phyloP scores from a whole-genome alignment of 164 flowering plant species.

The Macadamia tetraphylla region DNA sequence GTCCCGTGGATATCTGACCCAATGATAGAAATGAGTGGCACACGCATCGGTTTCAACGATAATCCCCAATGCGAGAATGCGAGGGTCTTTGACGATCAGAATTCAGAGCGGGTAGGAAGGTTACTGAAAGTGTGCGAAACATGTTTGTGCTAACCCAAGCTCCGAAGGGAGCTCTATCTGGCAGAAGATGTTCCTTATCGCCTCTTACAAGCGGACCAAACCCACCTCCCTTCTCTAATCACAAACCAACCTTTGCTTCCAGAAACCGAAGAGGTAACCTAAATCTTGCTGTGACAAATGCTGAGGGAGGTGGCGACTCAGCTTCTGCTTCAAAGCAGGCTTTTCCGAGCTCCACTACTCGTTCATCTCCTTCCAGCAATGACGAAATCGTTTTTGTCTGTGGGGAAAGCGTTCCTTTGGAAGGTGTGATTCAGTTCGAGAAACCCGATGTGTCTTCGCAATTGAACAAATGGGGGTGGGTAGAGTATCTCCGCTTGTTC shows the following conservation, averaged over 20 bases:
- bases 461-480: conserved; percentile 73
- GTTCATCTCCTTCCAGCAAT: conserved; percentile 13
- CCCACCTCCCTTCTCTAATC: conserved; percentile 28
- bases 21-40: no score
- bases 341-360: conserved; percentile 5
- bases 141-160: conserved; percentile 38
- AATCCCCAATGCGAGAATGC: no score
- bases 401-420: conserved; percentile 61
- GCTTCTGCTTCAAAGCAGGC: conserved; percentile 18
- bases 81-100: no score
- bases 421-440: conserved; percentile 91
- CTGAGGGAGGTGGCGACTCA: conserved; percentile 30
- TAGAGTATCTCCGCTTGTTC: not conserved
- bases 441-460: conserved; percentile 47
- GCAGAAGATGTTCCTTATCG: conserved; percentile 15
- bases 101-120: no score
- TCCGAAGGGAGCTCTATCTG: conserved; percentile 32
- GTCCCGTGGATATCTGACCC: no score
- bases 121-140: no score
- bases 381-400: conserved; percentile 40
- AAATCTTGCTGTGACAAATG: conserved; percentile 34
- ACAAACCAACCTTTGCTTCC: conserved; percentile 23
- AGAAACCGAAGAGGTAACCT: conserved; percentile 11
- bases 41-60: no score
- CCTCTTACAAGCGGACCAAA: conserved; percentile 11